phyloP scores from a whole-genome alignment of 768 basidiomycete species.

The Rhizopogon vesiculosus region DNA sequence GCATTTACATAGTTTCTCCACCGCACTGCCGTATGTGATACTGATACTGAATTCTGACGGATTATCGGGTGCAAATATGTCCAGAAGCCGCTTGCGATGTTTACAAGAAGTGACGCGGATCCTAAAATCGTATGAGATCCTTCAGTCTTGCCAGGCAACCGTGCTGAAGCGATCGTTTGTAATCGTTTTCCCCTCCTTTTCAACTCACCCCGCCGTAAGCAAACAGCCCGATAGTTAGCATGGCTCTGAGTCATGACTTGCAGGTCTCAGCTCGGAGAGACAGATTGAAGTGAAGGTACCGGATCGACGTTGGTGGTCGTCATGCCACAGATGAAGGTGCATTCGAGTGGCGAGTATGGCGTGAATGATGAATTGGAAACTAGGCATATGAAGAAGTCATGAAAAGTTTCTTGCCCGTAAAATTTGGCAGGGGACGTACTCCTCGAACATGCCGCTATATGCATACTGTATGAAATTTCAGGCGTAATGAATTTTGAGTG shows the following conservation, averaged over 20 bases:
- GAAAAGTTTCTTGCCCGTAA: neutral
- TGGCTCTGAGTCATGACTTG: neutral
- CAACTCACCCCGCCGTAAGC: neutral
- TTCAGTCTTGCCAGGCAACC: too few species aligned
- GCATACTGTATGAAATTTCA: neutral
- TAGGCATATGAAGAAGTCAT: neutral
- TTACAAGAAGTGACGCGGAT: too few species aligned
- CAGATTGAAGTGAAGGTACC: neutral
- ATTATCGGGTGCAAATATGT: too few species aligned
- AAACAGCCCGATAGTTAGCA: neutral
- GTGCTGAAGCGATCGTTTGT: neutral
- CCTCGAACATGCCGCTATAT: conserved; percentile 5
- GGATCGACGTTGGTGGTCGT: neutral
- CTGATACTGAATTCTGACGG: too few species aligned
- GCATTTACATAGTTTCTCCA: too few species aligned
- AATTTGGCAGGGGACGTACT: neutral
- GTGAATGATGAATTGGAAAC: conserved; percentile 3
- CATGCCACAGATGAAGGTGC: conserved; percentile 2
- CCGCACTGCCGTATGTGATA: too few species aligned
- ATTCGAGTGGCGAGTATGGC: conserved; percentile 3
- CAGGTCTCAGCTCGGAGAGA: neutral
- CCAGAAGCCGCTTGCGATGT: too few species aligned
- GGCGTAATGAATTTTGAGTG: neutral
- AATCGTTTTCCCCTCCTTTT: neutral
- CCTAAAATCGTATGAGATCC: too few species aligned